Conservation (phyloP, 306 rosid species). For the Vigna mungo region DNA sequence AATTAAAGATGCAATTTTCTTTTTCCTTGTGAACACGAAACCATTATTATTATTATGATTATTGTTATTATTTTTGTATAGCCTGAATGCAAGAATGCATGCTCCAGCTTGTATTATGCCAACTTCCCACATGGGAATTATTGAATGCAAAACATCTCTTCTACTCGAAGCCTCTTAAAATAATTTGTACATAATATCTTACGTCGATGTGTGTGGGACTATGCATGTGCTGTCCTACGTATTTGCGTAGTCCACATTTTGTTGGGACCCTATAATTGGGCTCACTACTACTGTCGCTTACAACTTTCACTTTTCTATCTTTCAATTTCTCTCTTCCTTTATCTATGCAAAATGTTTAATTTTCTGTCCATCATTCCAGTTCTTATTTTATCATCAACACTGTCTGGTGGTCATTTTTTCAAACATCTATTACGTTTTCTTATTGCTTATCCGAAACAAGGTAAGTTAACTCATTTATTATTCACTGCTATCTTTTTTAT, state of each 20-base stretch:
- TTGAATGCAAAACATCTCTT: slow-evolving; percentile 21
- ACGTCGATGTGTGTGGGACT: slow-evolving; percentile 26
- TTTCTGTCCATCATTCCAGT: too few species aligned
- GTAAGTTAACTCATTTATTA: too few species aligned
- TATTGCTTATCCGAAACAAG: too few species aligned
- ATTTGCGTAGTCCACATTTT: neutral
- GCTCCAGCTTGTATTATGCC: slow-evolving; percentile 45
- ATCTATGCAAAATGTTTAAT: too few species aligned
- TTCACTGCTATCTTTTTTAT: too few species aligned
- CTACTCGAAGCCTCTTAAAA: slow-evolving; percentile 29
- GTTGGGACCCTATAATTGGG: slow-evolving; percentile 31
- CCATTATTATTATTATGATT: neutral
- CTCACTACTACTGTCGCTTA: neutral
- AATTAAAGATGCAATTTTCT: slow-evolving; percentile 44
- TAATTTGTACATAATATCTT: neutral
- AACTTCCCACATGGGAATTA: slow-evolving; percentile 47
- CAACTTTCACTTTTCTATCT: neutral
- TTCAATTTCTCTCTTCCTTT: neutral
- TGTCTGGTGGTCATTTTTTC: too few species aligned
- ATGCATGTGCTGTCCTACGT: slow-evolving; percentile 35
- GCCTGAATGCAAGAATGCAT: slow-evolving; percentile 41
- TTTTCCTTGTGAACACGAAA: slow-evolving; percentile 44
- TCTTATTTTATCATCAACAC: too few species aligned
- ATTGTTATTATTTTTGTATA: slow-evolving; percentile 31
- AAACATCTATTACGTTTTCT: too few species aligned